A percentile compares a stretch with the other conserved stretches of the same genome.
These are phyloP conservation scores for Arthrobotrys megalospora DNA, from an alignment of 2,329 filamentous ascomycete genomes.

Conservation along the genomic window DNA sequence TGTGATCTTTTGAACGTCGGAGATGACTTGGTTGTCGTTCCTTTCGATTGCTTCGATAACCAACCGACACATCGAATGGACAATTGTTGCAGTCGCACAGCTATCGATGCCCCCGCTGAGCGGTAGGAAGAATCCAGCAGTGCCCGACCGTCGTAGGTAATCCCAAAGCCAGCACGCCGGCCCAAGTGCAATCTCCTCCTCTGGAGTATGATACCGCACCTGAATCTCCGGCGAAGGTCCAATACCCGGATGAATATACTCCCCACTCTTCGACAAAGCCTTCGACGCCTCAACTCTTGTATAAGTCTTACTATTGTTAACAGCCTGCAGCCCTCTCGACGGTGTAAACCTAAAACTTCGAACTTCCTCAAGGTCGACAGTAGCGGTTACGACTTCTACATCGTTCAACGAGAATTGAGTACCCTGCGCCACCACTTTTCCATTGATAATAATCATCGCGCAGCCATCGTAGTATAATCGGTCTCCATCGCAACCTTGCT, in stretches of 20 bases:
- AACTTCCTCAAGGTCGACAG: conserved; percentile 80
- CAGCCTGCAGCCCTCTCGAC: conserved; percentile 74
- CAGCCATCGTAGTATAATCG: conserved; percentile 76
- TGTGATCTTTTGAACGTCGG: conserved; percentile 72
- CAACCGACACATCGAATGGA: conserved; percentile 73
- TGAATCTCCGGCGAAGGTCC: conserved; percentile 69
- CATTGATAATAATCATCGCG: conserved; percentile 76
- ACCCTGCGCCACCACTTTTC: conserved; percentile 76
- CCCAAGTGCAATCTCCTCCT: conserved; percentile 78
- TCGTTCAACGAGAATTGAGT: conserved; percentile 77
- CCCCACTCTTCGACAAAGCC: conserved; percentile 68
- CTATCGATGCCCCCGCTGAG: conserved; percentile 76
- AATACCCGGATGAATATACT: conserved; percentile 69
- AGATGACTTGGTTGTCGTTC: conserved; percentile 72
- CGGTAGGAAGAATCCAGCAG: conserved; percentile 74
- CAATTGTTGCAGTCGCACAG: conserved; percentile 70
- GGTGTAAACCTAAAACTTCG: conserved; percentile 74
- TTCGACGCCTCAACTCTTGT: conserved; percentile 69
- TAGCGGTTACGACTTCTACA: conserved; percentile 77
- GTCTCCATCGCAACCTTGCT: conserved; percentile 75
- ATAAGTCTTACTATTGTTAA: conserved; percentile 70
- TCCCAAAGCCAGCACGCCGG: conserved; percentile 79
- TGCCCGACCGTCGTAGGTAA: conserved; percentile 72
- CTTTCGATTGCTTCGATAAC: conserved; percentile 72
- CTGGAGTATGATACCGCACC: conserved; percentile 74